Conservation (phyloP, 1,139 yeast genomes). For the Diutina mesorugosa region DNA sequence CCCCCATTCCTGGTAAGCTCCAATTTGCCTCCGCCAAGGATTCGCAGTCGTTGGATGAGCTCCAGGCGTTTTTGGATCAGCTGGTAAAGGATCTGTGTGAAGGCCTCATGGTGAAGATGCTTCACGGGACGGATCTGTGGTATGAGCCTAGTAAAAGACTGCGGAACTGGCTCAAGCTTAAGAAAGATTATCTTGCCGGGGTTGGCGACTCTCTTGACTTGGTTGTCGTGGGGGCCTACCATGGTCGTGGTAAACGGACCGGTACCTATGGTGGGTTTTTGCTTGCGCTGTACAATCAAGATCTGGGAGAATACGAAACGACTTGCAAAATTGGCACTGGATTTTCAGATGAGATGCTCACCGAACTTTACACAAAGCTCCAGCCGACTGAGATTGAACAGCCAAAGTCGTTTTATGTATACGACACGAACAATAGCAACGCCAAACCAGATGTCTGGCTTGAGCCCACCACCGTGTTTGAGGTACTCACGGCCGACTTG, state of each 20-base stretch:
- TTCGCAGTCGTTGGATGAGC: conserved; percentile 62
- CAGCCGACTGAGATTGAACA: conserved; percentile 52
- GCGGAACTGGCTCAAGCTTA: conserved; percentile 88
- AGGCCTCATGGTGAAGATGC: conserved; percentile 89
- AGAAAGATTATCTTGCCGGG: conserved; percentile 87
- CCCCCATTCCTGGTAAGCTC: conserved; percentile 63
- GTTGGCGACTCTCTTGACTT: conserved; percentile 93
- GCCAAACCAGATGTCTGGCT: conserved; percentile 93
- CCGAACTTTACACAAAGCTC: conserved; percentile 42
- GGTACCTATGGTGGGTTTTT: conserved; percentile 91
- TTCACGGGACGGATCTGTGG: conserved; percentile 67
- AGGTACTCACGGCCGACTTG: conserved; percentile 87
- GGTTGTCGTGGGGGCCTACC: conserved; percentile 89
- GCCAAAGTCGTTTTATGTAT: conserved; percentile 64
- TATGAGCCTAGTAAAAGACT: conserved; percentile 95
- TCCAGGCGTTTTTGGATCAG: conserved; percentile 79
- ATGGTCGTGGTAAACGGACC: conserved; percentile 90
- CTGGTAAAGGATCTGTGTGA: conserved; percentile 87
- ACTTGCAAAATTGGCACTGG: conserved; percentile 98
- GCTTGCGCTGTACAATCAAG: conserved; percentile 80
- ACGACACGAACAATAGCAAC: conserved; percentile 46
- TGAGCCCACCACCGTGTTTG: conserved; percentile 80
- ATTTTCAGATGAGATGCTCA: conserved; percentile 74
- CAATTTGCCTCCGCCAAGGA: conserved; percentile 68
- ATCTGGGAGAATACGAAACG: conserved; percentile 85